These are phyloP conservation scores for Rhynchospora pubera DNA, from an alignment of 176 grass and related monocot species.

Conservation along the genomic window DNA sequence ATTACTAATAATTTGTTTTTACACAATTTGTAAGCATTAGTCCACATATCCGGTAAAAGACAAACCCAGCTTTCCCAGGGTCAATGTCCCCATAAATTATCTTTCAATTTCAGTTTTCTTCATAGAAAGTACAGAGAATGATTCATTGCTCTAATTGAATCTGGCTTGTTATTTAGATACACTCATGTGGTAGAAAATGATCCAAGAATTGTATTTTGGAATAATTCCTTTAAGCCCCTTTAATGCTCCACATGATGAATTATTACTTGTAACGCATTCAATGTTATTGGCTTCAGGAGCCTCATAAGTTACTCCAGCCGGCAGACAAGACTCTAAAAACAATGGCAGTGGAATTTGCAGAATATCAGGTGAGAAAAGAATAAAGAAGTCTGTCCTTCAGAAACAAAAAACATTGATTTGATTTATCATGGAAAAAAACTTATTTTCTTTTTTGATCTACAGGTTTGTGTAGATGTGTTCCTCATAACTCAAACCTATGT, in stretches of 20 bases:
- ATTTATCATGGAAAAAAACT: background rate
- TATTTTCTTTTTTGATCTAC: constrained; percentile 23
- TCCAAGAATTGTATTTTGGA: background rate
- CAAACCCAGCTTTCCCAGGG: background rate
- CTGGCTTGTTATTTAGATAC: background rate
- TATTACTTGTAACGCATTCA: background rate
- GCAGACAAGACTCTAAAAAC: constrained; percentile 69
- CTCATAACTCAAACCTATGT: constrained; percentile 72
- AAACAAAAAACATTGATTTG: background rate
- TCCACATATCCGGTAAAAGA: background rate
- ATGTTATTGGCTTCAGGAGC: constrained; percentile 41
- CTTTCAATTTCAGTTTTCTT: background rate
- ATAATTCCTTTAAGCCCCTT: background rate
- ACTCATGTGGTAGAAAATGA: background rate
- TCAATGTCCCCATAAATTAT: background rate
- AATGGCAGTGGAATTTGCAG: constrained; percentile 87
- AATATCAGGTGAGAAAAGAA: constrained; percentile 58
- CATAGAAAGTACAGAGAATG: background rate
- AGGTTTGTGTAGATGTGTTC: constrained; percentile 87
- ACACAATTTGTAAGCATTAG: background rate
- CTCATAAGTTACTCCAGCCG: constrained; percentile 73
- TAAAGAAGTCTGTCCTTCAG: background rate
- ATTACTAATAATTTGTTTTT: background rate
- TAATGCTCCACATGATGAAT: background rate
- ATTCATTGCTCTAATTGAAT: background rate